These are phyloP conservation scores for Beauveria sp. DNA, from an alignment of 2,329 filamentous ascomycete species.

Conservation along the genomic window DNA sequence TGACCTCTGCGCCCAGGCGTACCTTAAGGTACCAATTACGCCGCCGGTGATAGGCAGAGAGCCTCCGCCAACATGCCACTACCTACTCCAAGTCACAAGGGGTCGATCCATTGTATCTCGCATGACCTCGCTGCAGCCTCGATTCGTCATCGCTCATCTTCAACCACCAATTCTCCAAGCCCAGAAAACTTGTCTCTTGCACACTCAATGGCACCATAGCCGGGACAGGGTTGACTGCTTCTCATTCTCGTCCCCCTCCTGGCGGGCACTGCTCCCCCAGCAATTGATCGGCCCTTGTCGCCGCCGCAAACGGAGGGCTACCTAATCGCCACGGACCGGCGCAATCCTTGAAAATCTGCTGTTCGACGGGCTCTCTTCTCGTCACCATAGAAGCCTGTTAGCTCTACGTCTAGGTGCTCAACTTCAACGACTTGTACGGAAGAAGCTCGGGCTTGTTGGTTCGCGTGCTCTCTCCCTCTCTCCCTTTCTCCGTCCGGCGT, in stretches of 20 bases:
- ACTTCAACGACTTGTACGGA: neutral
- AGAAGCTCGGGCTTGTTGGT: too few relatives aligned
- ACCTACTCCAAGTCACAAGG: too few relatives aligned
- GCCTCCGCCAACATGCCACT: too few relatives aligned
- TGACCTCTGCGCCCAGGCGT: too few relatives aligned
- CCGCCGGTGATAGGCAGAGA: neutral
- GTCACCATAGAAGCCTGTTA: neutral
- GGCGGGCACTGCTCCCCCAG: neutral
- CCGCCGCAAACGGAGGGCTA: neutral
- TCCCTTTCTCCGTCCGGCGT: neutral
- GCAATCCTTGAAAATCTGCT: neutral
- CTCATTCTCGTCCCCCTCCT: neutral
- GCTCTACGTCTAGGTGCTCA: neutral
- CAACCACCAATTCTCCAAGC: too few relatives aligned
- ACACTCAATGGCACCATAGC: neutral
- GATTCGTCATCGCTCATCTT: too few relatives aligned
- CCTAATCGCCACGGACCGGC: neutral
- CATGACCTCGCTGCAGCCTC: too few relatives aligned
- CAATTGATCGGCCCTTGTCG: too few relatives aligned
- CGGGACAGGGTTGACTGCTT: neutral
- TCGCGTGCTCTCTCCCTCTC: too few relatives aligned
- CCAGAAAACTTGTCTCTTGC: neutral
- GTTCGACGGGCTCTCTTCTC: neutral
- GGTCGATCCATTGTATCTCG: too few relatives aligned
- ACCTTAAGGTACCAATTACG: too few relatives aligned